A percentile compares a stretch with the other conserved stretches of the same genome.
phyloP scores from a whole-genome alignment of 768 basidiomycete genomes.

The Lactarius trivialis region DNA sequence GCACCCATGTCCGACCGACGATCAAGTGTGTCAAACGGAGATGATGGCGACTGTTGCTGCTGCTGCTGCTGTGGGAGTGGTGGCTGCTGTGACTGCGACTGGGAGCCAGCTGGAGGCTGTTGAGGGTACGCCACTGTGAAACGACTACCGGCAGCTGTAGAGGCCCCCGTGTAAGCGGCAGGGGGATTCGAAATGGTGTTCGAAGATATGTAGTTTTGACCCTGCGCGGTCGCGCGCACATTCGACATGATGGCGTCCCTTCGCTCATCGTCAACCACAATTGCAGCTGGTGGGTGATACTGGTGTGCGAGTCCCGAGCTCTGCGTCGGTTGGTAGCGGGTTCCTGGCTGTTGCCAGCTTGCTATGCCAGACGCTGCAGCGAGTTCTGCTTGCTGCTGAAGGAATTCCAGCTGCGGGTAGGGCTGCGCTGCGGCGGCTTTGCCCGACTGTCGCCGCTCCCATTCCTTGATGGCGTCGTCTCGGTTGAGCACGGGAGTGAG shows the following conservation, averaged over 20 bases:
- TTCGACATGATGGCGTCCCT: constrained; percentile 79
- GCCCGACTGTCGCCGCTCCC: constrained; percentile 84
- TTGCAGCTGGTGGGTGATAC: constrained; percentile 55
- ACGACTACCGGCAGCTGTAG: constrained; percentile 51
- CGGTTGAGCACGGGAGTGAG: constrained; percentile 91
- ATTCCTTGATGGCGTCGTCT: constrained; percentile 92
- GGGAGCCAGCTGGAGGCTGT: constrained; percentile 21
- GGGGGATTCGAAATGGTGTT: constrained; percentile 69
- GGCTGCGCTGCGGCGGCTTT: constrained; percentile 65
- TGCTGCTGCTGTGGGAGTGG: constrained; percentile 27
- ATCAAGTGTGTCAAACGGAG: constrained; percentile 55
- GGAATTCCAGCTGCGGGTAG: constrained; percentile 84
- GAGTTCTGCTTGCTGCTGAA: constrained; percentile 91
- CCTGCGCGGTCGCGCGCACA: constrained; percentile 57
- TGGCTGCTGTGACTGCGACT: constrained; percentile 24
- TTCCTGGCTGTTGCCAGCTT: constrained; percentile 40
- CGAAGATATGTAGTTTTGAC: constrained; percentile 26
- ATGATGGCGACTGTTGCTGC: constrained; percentile 32
- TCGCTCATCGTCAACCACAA: constrained; percentile 64
- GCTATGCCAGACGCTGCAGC: constrained; percentile 56
- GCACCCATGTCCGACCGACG: constrained; percentile 58
- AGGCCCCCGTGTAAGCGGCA: constrained; percentile 55
- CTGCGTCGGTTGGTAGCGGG: constrained; percentile 51
- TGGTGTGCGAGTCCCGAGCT: constrained; percentile 60
- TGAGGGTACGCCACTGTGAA: constrained; percentile 49